These are phyloP conservation scores for Paramyrothecium roridum DNA, from an alignment of 2,329 filamentous ascomycete species.

Conservation along the genomic window DNA sequence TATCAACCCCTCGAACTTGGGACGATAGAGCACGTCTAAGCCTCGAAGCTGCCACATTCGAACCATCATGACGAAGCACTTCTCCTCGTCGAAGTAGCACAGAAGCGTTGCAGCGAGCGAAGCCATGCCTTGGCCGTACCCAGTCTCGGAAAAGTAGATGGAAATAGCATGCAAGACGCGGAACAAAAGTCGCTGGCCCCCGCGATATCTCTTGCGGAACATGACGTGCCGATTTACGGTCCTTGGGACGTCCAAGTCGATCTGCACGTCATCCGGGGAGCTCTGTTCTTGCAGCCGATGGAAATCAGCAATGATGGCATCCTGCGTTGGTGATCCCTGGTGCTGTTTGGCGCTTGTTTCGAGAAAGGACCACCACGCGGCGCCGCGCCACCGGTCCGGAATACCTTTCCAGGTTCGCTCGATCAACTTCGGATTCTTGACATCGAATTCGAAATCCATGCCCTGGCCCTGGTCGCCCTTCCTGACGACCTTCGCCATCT, in stretches of 20 bases:
- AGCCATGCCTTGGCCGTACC: slow-evolving; percentile 98
- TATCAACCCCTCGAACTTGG: slow-evolving; percentile 85
- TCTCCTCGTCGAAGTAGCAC: slow-evolving; percentile 96
- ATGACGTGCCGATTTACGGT: slow-evolving; percentile 96
- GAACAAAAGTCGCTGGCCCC: slow-evolving; percentile 88
- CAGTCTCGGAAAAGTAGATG: slow-evolving; percentile 84
- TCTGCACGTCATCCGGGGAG: slow-evolving; percentile 91
- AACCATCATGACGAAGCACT: slow-evolving; percentile 94
- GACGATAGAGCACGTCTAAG: slow-evolving; percentile 77
- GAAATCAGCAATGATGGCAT: slow-evolving; percentile 69
- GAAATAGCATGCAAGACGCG: slow-evolving; percentile 89
- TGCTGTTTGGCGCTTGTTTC: slow-evolving; percentile 68
- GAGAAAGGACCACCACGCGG: slow-evolving; percentile 94
- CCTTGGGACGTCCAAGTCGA: slow-evolving; percentile 92
- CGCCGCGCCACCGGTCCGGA: slow-evolving; percentile 88
- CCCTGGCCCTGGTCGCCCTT: slow-evolving; percentile 50
- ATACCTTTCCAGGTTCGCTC: slow-evolving; percentile 97
- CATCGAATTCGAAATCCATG: slow-evolving; percentile 71
- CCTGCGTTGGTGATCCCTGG: slow-evolving; percentile 60
- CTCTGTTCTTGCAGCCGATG: slow-evolving; percentile 68
- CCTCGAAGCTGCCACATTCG: slow-evolving; percentile 88
- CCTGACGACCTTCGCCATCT: slow-evolving; percentile 58
- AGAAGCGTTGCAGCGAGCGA: slow-evolving; percentile 87
- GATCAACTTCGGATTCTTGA: slow-evolving; percentile 77
- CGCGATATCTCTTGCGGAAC: slow-evolving; percentile 89